A percentile compares a stretch with the other conserved stretches of the same genome.
Conservation (phyloP, 495 filamentous ascomycete species). For the Podospora didyma region DNA sequence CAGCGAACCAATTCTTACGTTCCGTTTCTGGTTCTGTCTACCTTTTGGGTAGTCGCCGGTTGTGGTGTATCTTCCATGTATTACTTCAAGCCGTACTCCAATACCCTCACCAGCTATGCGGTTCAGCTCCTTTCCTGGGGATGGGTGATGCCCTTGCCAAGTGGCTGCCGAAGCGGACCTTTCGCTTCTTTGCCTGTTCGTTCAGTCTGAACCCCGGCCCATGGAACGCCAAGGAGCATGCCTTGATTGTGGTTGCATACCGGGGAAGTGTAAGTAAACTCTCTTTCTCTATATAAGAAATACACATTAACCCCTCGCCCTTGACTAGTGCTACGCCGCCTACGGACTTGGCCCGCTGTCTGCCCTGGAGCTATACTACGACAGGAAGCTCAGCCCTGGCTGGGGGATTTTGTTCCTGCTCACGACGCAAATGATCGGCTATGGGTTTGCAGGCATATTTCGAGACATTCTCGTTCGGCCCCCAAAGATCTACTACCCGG, state of each 20-base stretch:
- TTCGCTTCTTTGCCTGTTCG: constrained; percentile 10
- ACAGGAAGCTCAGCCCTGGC: constrained; percentile 12
- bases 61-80: constrained; percentile 16
- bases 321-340: constrained; percentile 12
- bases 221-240: constrained; percentile 38
- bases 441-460: constrained; percentile 38
- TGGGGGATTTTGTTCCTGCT: constrained; percentile 28
- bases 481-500: constrained; percentile 37
- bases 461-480: constrained; percentile 22
- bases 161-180: constrained; percentile 8
- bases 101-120: constrained; percentile 11
- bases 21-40: constrained; percentile 10
- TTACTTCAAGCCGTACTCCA: constrained; percentile 13
- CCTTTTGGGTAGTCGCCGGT: constrained; percentile 12
- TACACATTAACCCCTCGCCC: neutral
- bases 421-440: constrained; percentile 33
- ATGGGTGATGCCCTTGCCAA: constrained; percentile 14
- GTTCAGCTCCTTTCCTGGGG: constrained; percentile 17
- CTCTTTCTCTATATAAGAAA: neutral
- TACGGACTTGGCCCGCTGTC: constrained; percentile 21
- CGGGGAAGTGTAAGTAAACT: constrained; percentile 10
- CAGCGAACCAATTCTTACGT: constrained; percentile 13
- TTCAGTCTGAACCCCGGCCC: constrained; percentile 30
- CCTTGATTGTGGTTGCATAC: constrained; percentile 23
- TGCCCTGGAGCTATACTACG: constrained; percentile 20